A percentile compares a stretch with the other conserved stretches of the same genome.
phyloP scores from a whole-genome alignment of 2,329 filamentous ascomycete genomes.

The Pseudofabraea citricarpa region DNA sequence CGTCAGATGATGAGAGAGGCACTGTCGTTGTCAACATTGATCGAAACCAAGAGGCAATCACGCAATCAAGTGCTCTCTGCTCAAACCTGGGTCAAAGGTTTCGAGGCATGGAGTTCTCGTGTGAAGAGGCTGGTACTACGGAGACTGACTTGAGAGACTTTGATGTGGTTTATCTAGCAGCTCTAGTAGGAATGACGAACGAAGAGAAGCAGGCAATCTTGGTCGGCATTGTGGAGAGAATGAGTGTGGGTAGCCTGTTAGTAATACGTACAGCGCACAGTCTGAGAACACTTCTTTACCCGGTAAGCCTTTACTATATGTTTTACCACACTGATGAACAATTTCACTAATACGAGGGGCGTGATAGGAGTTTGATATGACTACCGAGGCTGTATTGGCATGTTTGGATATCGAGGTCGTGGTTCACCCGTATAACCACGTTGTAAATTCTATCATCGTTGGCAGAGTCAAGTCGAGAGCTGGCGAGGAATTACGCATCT shows the following conservation, averaged over 20 bases:
- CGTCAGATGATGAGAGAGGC: too few species aligned
- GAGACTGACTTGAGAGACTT: conserved; percentile 24
- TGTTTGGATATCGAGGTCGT: conserved; percentile 36
- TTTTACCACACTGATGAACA: too few species aligned
- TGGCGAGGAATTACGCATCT: too few species aligned
- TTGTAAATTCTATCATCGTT: conserved; percentile 46
- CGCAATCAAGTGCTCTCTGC: conserved; percentile 26
- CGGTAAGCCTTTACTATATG: conserved; percentile 29
- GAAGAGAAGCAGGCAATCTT: conserved; percentile 37
- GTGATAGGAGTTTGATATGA: conserved; percentile 33
- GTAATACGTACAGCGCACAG: conserved; percentile 40
- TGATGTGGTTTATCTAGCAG: conserved; percentile 45
- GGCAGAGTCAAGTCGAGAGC: conserved; percentile 21
- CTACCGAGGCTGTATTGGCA: conserved; percentile 26
- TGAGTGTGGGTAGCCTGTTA: conserved; percentile 39
- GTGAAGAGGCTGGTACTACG: conserved; percentile 26
- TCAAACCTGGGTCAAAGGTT: conserved; percentile 23
- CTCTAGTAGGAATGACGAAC: conserved; percentile 40
- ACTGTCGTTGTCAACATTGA: conserved; percentile 37
- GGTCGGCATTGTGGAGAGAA: conserved; percentile 28
- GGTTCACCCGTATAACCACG: conserved; percentile 42
- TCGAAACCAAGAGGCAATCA: conserved; percentile 30
- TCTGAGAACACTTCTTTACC: conserved; percentile 41
- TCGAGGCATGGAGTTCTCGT: conserved; percentile 32
- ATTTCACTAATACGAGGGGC: too few species aligned